Conservation (phyloP, 495 filamentous ascomycete genomes). For the Parathielavia hyrcaniae region DNA sequence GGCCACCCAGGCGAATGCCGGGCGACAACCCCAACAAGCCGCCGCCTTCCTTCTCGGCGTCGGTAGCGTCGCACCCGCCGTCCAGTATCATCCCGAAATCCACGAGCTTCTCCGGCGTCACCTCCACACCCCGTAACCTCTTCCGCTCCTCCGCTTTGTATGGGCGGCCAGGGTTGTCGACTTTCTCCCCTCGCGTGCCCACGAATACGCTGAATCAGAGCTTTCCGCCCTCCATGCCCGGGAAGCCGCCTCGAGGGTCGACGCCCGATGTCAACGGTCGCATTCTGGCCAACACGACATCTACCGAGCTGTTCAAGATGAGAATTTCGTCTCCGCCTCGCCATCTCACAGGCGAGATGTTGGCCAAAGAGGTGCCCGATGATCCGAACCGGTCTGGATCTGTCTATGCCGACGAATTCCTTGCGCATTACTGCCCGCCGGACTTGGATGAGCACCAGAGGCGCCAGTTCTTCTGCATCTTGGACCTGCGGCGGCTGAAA, state of each 20-base stretch:
- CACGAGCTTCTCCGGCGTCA: constrained; percentile 27
- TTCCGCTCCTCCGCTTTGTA: constrained; percentile 39
- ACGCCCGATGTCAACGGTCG: constrained; percentile 29
- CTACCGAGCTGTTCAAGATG: constrained; percentile 44
- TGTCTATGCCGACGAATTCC: constrained; percentile 46
- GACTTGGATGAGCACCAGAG: constrained; percentile 45
- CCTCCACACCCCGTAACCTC: constrained; percentile 31
- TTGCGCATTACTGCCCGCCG: constrained; percentile 43
- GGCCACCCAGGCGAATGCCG: constrained; percentile 27
- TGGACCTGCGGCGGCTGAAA: constrained; percentile 48
- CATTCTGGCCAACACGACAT: constrained; percentile 33
- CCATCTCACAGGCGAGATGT: constrained; percentile 41
- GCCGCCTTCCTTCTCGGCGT: constrained; percentile 12
- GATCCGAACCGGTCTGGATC: constrained; percentile 37
- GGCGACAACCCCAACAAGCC: constrained; percentile 35
- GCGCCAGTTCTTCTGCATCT: constrained; percentile 49
- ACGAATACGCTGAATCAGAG: constrained; percentile 28
- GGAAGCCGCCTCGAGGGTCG: constrained; percentile 25
- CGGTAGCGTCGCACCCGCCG: constrained; percentile 23
- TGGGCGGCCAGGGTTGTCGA: constrained; percentile 28
- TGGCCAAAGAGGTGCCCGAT: constrained; percentile 43
- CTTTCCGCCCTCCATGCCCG: constrained; percentile 35
- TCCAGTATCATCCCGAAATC: constrained; percentile 14
- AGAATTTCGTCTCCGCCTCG: constrained; percentile 42
- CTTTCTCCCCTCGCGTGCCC: constrained; percentile 37